Evolutionary conservation across 495 filamentous ascomycete species (phyloP), one percentile per base, ranked within the genome.

Genomic region (Aspergillus panamensis): DNA sequence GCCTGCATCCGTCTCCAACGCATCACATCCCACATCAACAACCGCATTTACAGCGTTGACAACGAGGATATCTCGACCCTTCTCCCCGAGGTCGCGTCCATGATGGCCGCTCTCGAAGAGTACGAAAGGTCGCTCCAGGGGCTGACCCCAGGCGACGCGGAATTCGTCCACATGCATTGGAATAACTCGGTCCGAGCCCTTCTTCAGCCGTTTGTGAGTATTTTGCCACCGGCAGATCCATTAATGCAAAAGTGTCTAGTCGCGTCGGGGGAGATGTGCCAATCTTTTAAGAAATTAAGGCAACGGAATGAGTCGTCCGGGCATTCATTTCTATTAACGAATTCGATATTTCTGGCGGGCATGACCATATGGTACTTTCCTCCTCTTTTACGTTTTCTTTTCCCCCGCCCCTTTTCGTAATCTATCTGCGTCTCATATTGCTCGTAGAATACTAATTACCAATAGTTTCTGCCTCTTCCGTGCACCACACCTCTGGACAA

Each of bases 101-200:
- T 70, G 0, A 59, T 72, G 56, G 57, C 68, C 8, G 53, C 68
- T 3, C 49, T 77, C 6, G 68, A 75, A 51, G 64, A 64, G 13
- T 77, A 69, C 65, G 66, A 74, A 51, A 32, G 44, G 14, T 59
- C 61, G 0, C 51, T 74, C 2, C 59, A 57, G 5, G n/a, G n/a
- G n/a, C 69, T 63, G 32, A 63, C 57, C 37, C 29, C 66, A 13
- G 53, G 68, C 19, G 62, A 70, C 55, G 52, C 62, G 0, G 70
- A 76, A 29, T 77, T 76, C 51, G 63, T 72, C 0, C 60, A 67
- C 42, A 67, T 74, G 58, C 73, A 77, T 37, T 77, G 75, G 62
- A 64, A 76, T 49, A 72, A 72, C 47, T 66, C 69, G 6, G 57
- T 77, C 6, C 68, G 72, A 10, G 62, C 76, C 14, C 61, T 77